Percentiles rank a stretch among this genome's conserved stretches.
These are phyloP conservation scores for Nicotiana paniculata DNA, from an alignment of 257 asterid genomes.

Conservation along the genomic window DNA sequence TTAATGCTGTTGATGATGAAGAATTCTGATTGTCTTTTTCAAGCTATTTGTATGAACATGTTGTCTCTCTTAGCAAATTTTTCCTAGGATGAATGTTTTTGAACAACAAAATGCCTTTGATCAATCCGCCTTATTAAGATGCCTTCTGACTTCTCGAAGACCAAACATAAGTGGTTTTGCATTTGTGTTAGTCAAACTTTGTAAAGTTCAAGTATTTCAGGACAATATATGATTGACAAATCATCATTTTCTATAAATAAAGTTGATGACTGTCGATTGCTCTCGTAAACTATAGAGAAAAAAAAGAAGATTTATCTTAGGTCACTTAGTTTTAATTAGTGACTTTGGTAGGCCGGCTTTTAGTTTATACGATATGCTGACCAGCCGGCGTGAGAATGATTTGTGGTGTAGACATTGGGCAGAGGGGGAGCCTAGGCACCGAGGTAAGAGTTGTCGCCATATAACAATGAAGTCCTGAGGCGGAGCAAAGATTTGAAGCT, in stretches of 20 bases:
- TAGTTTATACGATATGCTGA: neutral
- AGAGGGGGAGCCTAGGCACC: neutral
- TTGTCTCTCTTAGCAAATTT: neutral
- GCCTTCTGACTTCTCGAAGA: neutral
- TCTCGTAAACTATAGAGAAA: neutral
- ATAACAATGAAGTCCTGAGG: too few species aligned
- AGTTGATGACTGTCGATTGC: neutral
- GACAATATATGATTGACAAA: neutral
- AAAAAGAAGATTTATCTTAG: neutral
- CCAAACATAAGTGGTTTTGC: neutral
- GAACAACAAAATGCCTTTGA: neutral
- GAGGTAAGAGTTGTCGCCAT: too few species aligned
- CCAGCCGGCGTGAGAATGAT: neutral
- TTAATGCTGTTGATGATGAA: neutral
- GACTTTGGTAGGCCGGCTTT: slow-evolving; percentile 9
- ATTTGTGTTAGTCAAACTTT: neutral
- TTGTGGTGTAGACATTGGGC: slow-evolving; percentile 4
- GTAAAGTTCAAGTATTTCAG: neutral
- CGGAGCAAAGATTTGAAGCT: too few species aligned
- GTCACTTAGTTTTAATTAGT: neutral
- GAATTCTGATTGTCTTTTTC: neutral
- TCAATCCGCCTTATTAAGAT: neutral
- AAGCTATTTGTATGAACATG: neutral
- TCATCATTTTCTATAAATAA: neutral
- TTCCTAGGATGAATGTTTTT: neutral